Percentiles rank a stretch among this genome's conserved stretches.
These are phyloP conservation scores for Saccharomyces hybrid DNA, from an alignment of 1,139 yeast species.

Conservation along the genomic window DNA sequence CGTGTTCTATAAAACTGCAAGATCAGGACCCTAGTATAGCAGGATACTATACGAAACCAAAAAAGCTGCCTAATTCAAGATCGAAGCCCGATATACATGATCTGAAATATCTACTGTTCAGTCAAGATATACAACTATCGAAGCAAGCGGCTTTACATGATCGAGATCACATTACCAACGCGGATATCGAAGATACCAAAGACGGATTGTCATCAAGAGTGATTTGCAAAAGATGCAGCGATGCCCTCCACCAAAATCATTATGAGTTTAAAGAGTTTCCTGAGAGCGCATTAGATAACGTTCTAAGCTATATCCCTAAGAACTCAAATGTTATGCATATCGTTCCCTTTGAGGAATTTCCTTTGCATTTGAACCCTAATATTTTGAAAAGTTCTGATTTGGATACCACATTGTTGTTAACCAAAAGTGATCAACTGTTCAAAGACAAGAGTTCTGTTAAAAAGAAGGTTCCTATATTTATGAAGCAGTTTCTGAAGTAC, in stretches of 20 bases:
- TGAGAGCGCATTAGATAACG: slow-evolving; percentile 32
- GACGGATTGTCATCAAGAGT: slow-evolving; percentile 4
- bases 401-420: slow-evolving; percentile 17
- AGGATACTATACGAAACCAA: slow-evolving; percentile 38
- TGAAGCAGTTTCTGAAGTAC: slow-evolving; percentile 32
- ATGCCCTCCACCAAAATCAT: slow-evolving; percentile 40
- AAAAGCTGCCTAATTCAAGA: slow-evolving; percentile 2
- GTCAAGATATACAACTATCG: slow-evolving; percentile 23
- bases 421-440: slow-evolving; percentile 26
- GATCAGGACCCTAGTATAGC: slow-evolving; percentile 30
- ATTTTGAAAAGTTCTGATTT: slow-evolving; percentile 26
- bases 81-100: slow-evolving; percentile 16
- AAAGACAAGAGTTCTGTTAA: slow-evolving; percentile 14
- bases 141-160: slow-evolving; percentile 11
- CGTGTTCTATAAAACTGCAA: slow-evolving; percentile 53
- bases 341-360: slow-evolving; percentile 62
- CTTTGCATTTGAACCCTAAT: slow-evolving; percentile 44
- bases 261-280: slow-evolving; percentile 35
- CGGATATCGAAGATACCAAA: neutral
- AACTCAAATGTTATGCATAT: slow-evolving; percentile 50
- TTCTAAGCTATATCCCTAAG: slow-evolving; percentile 41
- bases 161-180: neutral
- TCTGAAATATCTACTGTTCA: slow-evolving; percentile 25
- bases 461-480: slow-evolving; percentile 17
- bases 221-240: slow-evolving; percentile 49